Evolutionary conservation across 1,284 basidiomycete genomes (phyloP).

Genomic region (Cutaneotrichosporon cyanovorans): DNA sequence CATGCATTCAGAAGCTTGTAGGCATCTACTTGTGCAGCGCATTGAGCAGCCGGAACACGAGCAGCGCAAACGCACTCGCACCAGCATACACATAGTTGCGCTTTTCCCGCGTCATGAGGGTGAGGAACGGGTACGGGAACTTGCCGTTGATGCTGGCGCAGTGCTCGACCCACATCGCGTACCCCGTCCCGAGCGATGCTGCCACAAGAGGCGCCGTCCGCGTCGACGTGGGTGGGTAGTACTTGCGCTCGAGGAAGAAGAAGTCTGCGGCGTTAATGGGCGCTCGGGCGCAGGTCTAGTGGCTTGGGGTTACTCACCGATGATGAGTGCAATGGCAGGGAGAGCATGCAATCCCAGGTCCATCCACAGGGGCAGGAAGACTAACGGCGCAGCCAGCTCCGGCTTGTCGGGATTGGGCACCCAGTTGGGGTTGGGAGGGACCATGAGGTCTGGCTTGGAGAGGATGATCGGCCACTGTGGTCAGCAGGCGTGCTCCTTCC

Average conservation of each 20-base stretch:
- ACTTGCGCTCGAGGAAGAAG: conserved; percentile 58
- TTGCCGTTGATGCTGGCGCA: conserved; percentile 57
- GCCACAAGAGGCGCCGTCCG: conserved; percentile 51
- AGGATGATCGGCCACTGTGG: conserved; percentile 37
- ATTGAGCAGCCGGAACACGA: conserved; percentile 54
- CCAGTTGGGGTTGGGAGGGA: conserved; percentile 29
- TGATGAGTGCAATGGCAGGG: conserved; percentile 56
- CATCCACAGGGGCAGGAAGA: conserved; percentile 55
- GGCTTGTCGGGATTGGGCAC: conserved; percentile 29
- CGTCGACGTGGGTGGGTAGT: conserved; percentile 48
- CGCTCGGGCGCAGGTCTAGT: too few relatives aligned
- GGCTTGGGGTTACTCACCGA: conserved; percentile 42
- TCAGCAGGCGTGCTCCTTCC: too few relatives aligned
- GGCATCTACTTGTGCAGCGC: conserved; percentile 24
- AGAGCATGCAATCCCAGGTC: conserved; percentile 59
- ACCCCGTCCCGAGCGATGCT: conserved; percentile 50
- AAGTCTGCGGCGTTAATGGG: conserved; percentile 52
- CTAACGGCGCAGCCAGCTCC: conserved; percentile 19
- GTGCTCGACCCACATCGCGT: conserved; percentile 61
- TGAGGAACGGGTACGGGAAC: conserved; percentile 77
- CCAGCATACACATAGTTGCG: conserved; percentile 59
- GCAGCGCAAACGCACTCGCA: conserved; percentile 52
- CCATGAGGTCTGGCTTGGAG: conserved; percentile 31
- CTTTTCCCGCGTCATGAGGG: conserved; percentile 51
- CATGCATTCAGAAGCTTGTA: too few relatives aligned